Percentiles rank a stretch among this genome's conserved stretches.
Evolutionary conservation across 2,329 filamentous ascomycete genomes (phyloP).

Genomic region (Pseudogymnoascus sp.): DNA sequence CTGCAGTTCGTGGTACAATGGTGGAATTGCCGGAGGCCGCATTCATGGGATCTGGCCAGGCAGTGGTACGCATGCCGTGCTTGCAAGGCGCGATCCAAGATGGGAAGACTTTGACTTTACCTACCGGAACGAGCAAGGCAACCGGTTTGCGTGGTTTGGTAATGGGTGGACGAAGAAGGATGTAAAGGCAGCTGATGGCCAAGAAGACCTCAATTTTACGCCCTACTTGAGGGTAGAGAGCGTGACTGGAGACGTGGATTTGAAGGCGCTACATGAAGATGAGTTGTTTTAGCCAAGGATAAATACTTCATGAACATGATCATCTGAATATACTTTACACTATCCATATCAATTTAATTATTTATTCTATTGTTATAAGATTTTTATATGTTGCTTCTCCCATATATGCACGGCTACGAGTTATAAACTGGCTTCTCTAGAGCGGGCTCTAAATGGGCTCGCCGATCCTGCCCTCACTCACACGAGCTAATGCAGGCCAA

Average conservation of each 20-base stretch:
- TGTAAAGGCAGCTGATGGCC: conserved; percentile 29
- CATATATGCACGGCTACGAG: too few relatives aligned
- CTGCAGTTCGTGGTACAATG: conserved; percentile 66
- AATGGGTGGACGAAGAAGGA: conserved; percentile 58
- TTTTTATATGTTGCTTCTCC: too few relatives aligned
- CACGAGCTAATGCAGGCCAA: too few relatives aligned
- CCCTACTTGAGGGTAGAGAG: conserved; percentile 44
- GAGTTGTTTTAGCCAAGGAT: conserved; percentile 47
- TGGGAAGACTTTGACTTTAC: conserved; percentile 50
- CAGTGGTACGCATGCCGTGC: conserved; percentile 53
- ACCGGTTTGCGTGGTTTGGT: conserved; percentile 50
- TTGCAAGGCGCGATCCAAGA: conserved; percentile 44
- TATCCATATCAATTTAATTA: neutral
- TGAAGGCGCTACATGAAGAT: conserved; percentile 55
- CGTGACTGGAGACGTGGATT: conserved; percentile 46
- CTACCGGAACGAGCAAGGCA: conserved; percentile 1
- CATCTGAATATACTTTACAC: neutral
- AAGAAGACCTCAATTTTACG: conserved; percentile 38
- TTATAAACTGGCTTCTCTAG: too few relatives aligned
- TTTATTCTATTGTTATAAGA: neutral
- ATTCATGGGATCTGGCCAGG: conserved; percentile 65
- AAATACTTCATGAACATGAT: neutral
- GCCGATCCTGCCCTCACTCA: too few relatives aligned
- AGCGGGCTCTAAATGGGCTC: too few relatives aligned
- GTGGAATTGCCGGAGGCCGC: conserved; percentile 50